Evolutionary conservation across 495 filamentous ascomycete species (phyloP).

Genomic region (Podospora fimiseda): DNA sequence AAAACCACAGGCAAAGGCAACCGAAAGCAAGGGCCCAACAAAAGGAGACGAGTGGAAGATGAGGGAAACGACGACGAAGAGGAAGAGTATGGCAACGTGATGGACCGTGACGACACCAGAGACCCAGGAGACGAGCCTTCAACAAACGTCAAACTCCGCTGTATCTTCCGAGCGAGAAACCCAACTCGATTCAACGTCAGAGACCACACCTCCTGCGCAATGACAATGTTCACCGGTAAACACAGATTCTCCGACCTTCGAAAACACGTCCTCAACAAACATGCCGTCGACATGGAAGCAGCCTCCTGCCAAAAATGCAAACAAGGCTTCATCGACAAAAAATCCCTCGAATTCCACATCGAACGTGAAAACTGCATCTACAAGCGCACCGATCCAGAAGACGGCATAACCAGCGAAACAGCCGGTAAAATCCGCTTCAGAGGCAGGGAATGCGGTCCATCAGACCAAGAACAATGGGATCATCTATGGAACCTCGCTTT

Average conservation of each 20-base stretch:
- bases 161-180: slow-evolving; percentile 5
- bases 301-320: slow-evolving; percentile 2
- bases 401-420: slow-evolving; percentile 4
- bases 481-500: slow-evolving; percentile 2
- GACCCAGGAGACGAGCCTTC: neutral
- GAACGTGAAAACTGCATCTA: neutral
- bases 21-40: neutral
- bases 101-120: neutral
- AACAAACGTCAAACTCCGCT: neutral
- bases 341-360: neutral
- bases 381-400: slow-evolving; percentile 5
- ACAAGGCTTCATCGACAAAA: neutral
- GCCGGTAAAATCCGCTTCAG: neutral
- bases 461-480: slow-evolving; percentile 1
- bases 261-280: slow-evolving; percentile 9
- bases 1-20: neutral
- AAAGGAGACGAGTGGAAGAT: neutral
- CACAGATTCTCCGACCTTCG: slow-evolving; percentile 8
- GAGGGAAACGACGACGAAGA: neutral
- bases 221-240: slow-evolving; percentile 5
- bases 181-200: slow-evolving; percentile 6
- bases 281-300: neutral
- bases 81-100: neutral
- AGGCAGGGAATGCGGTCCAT: neutral
- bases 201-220: slow-evolving; percentile 6